Evolutionary conservation across 1,284 basidiomycete species (phyloP).

Genomic region (Rhizoctonia solani): DNA sequence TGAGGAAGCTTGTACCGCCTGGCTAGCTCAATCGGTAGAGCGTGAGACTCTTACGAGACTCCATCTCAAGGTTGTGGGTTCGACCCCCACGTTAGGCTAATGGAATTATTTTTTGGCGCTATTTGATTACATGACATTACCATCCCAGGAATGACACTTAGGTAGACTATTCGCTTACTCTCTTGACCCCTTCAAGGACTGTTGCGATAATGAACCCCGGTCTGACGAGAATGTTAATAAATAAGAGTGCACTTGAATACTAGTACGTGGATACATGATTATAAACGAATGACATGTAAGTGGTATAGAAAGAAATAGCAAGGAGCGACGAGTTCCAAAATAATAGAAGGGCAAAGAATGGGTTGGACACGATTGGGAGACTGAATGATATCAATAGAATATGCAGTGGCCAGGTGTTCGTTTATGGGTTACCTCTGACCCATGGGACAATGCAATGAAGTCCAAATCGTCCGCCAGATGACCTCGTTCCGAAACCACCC

Average conservation of each 20-base stretch:
- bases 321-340: too few relatives aligned
- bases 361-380: neutral
- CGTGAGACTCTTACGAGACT: conserved; percentile 29
- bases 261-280: too few relatives aligned
- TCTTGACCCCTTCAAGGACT: neutral
- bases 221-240: too few relatives aligned
- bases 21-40: conserved; percentile 35
- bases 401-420: neutral
- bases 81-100: conserved; percentile 34
- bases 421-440: too few relatives aligned
- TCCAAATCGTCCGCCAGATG: conserved; percentile 53
- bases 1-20: conserved; percentile 1
- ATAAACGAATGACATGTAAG: too few relatives aligned
- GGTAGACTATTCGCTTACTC: neutral
- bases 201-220: too few relatives aligned
- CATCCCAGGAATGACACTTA: neutral
- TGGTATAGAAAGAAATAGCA: too few relatives aligned
- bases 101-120: neutral
- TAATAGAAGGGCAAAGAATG: neutral
- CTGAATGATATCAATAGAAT: neutral
- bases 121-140: neutral
- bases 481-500: conserved; percentile 56
- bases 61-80: conserved; percentile 33
- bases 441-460: conserved; percentile 52
- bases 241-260: too few relatives aligned